Base-by-base conservation (phyloP, 805 yeast species). In the Priceomyces carsonii region DNA sequence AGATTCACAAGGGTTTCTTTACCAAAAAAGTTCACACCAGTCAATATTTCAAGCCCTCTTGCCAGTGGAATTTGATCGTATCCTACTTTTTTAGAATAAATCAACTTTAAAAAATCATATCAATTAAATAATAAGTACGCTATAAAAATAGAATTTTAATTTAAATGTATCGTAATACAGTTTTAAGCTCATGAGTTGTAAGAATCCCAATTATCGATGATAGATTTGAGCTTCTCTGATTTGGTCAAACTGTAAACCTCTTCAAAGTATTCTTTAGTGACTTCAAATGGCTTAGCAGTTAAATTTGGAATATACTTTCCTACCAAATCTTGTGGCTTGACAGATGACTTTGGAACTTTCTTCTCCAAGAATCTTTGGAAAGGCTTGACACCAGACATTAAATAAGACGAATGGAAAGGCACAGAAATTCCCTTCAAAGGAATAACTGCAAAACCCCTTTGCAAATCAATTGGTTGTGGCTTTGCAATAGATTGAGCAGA, bases 381-480 rank as follows among this genome's bases (percentile, higher is more conserved):
- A 55, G 99, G 99, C 70, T 90, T 91, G 42, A 93, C 99, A 70
- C 99, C 99, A 39, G 93, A 86, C 77, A 91, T 85, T 72, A 93
- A 77, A 73, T 95, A 93, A n/a, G 96, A 83, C 18, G 97, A 89
- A 71, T 93, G 99, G 97, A 93, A 93, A 45, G 99, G 99, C 61
- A 93, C 99, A n/a, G 96, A 88, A 50, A 93, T 93, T 53, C 99
- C 99, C 75, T 85, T 89, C 66, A 93, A 79, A 63, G 99, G 99
- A 54, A 93, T 93, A 55, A 93, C 91, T 26, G 99, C 98, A 53
- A 87, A 91, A 17, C 99, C 99, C 73, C 99, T 85, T 71, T 93
- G 95, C 57, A 95, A 76, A 38, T 89, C 95, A 61, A 93, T 87
- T 52, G 99, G 99, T 73, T 91, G 98, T 35, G 95, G 89, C 71